phyloP scores from a whole-genome alignment of 2,329 filamentous ascomycete species.

The Neodidymelliopsis sp. region DNA sequence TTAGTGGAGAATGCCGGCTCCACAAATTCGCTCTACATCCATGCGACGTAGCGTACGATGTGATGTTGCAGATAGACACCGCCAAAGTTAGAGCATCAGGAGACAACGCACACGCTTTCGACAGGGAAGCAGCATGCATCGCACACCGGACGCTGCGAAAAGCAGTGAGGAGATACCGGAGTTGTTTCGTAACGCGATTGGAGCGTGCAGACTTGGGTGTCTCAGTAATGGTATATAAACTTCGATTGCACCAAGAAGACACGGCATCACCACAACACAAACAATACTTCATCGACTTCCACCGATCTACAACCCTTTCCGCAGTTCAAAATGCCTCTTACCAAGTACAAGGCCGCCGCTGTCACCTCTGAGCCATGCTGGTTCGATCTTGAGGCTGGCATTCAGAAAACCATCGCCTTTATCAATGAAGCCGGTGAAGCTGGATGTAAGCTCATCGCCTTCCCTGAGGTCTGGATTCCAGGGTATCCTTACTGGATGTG shows the following conservation, averaged over 20 bases:
- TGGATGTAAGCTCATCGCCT: conserved; percentile 61
- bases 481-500: conserved; percentile 54
- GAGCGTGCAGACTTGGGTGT: too few relatives aligned
- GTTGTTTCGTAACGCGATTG: background rate
- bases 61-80: background rate
- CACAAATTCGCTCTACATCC: background rate
- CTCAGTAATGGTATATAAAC: background rate
- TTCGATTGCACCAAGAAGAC: background rate
- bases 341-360: conserved; percentile 63
- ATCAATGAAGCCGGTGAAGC: conserved; percentile 63
- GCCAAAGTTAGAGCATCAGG: conserved; percentile 1
- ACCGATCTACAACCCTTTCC: too few relatives aligned
- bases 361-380: conserved; percentile 62
- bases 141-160: background rate
- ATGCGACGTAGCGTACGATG: background rate
- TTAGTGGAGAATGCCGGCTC: background rate
- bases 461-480: conserved; percentile 57
- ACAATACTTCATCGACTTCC: too few relatives aligned
- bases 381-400: conserved; percentile 65
- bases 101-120: background rate
- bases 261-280: background rate
- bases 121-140: background rate
- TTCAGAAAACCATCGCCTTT: conserved; percentile 64
- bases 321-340: conserved; percentile 49
- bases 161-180: too few relatives aligned